Evolutionary conservation across 306 rosid genomes (phyloP).

Genomic region (Delonix regia): DNA sequence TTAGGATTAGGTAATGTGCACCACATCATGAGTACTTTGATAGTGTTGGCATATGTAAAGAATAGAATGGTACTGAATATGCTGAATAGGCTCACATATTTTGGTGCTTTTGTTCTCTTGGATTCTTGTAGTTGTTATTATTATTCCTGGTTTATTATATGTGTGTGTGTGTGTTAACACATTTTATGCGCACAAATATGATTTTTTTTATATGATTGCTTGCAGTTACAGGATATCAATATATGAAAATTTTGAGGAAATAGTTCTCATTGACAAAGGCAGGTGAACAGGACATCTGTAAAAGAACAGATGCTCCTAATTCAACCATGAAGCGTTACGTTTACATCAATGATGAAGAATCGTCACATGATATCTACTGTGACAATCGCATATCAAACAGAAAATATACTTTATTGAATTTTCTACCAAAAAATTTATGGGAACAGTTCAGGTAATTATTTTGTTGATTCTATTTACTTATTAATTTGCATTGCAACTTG

Average conservation of each 20-base stretch:
- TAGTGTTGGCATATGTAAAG: background rate
- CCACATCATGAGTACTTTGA: background rate
- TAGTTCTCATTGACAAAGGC: background rate
- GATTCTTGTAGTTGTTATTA: background rate
- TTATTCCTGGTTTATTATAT: background rate
- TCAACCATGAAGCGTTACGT: constrained; percentile 82
- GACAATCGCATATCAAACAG: constrained; percentile 89
- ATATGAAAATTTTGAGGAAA: background rate
- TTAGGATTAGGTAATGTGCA: background rate
- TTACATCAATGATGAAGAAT: constrained; percentile 84
- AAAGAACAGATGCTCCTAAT: constrained; percentile 38
- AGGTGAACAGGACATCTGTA: constrained; percentile 6
- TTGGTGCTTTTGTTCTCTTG: background rate
- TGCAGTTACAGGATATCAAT: constrained; percentile 3
- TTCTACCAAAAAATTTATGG: constrained; percentile 94
- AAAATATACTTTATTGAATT: constrained; percentile 83
- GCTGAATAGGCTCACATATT: background rate
- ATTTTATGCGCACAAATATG: background rate
- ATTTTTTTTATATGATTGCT: background rate
- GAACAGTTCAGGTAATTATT: constrained; percentile 91
- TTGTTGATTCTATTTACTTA: constrained; percentile 28
- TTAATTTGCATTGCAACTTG: constrained; percentile 26
- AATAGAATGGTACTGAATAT: background rate
- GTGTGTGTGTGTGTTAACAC: background rate
- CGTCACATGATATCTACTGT: constrained; percentile 60